A percentile compares a stretch with the other conserved stretches of the same genome.
Conservation (phyloP, 352 stramenopile genomes). For the Phytopythium aichiense region DNA sequence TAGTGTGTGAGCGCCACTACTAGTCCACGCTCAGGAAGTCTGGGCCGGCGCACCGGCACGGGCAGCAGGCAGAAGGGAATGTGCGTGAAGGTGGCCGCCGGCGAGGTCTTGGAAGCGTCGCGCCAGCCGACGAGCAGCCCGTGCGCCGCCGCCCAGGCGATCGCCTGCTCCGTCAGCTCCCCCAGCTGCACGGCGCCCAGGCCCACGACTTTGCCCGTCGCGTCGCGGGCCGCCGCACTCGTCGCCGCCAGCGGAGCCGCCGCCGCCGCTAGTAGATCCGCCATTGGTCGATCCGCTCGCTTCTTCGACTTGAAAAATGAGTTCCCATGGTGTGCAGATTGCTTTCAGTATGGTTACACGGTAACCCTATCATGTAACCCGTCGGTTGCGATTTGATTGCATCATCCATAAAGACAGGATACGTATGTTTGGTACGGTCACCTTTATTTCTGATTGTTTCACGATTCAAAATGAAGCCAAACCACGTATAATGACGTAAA, state of each 20-base stretch:
- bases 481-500: too few relatives aligned
- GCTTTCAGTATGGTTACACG: too few relatives aligned
- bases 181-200: conserved; percentile 34
- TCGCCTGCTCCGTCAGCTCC: conserved; percentile 63
- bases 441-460: too few relatives aligned
- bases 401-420: too few relatives aligned
- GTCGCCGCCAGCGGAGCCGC: conserved; percentile 15
- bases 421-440: too few relatives aligned
- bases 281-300: conserved; percentile 13
- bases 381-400: too few relatives aligned
- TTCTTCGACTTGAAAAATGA: not conserved
- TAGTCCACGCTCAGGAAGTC: not conserved
- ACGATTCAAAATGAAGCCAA: too few relatives aligned
- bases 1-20: not conserved
- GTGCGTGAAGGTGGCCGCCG: conserved; percentile 58
- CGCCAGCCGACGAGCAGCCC: conserved; percentile 68
- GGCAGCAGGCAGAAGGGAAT: conserved; percentile 74
- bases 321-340: too few relatives aligned
- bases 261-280: conserved; percentile 44
- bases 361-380: too few relatives aligned
- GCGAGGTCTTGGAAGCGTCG: conserved; percentile 19
- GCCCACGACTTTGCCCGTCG: conserved; percentile 36
- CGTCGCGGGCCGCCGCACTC: conserved; percentile 4
- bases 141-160: conserved; percentile 68
- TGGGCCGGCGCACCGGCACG: conserved; percentile 26